Evolutionary conservation across 2,329 filamentous ascomycete species (phyloP), one percentile per base, ranked within the genome.

Genomic region (Dothideomycetes sp.): DNA sequence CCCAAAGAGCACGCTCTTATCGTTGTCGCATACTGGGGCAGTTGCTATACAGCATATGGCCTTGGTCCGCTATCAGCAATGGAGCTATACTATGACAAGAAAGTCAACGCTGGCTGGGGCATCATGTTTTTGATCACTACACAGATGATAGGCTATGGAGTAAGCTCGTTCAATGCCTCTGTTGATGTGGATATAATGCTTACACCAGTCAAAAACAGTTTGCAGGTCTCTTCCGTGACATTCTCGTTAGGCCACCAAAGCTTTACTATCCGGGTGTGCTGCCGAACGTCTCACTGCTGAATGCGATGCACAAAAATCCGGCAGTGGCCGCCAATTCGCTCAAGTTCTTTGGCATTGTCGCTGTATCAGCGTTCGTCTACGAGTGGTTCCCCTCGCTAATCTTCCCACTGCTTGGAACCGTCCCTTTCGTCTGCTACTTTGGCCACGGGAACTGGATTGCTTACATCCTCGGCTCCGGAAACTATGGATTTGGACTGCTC

Each of bases 401-500:
- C 34, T 79, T 88, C 67, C 85, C 85, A 12, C 84, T 84, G 1
- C 68, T 93, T 49, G 89, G 84, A 58, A 88, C 88, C 59, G 93
- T 93, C 68, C 89, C 79, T 58, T 80, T 91, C 44, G 68, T 91
- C 43, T 93, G 85, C 12, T 94, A 84, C 85, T 84, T 88, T 57
- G 82, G 82, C 4, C 85, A 86, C 0, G 77, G 85, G 49, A 91
- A 81, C 50, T 81, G 89, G 11, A 77, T 89, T 5, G 65, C 93
- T 34, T 81, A 85, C 18, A 91, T 91, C 56, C 65, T 94, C 47
- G 93, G 93, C 54, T 86, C 86, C 16, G 82, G 89, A 12, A 74
- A 78, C n/a, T 89, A 85, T 2, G 86, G 86, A 2, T 70, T 94
- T 11, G 86, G 85, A 1, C 63, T 94, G 24, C 86, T 38, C 4